Base-by-base conservation (phyloP, 768 basidiomycete species). In the Lactarius tabidus region DNA sequence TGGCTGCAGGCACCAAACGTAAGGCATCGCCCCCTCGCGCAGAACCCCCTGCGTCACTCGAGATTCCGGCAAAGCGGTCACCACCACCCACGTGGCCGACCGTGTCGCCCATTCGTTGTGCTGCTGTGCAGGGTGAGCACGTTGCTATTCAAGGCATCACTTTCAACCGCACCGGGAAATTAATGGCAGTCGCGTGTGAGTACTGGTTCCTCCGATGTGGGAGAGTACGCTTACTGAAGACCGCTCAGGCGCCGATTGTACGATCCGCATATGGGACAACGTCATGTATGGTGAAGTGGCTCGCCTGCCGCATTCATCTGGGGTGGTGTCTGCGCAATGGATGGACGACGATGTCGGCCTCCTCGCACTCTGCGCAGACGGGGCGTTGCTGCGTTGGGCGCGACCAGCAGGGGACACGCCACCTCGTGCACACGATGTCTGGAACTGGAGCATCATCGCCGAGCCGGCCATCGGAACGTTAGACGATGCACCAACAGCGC, bases 301-400 rank as follows among this genome's bases (percentile, higher is more conserved):
- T 12, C 78, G 82, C 54, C 75, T 90, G 56, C 73, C 79, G 26
- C 85, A 87, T 69, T 82, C 80, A 70, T 75, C 82, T 54, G 75
- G 75, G 2, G 75, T 85, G 10, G 73, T 82, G 31, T 77, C 79
- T 10, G 77, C 84, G 8, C 79, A 79, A 55, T 90, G 88, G 88
- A 79, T 88, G 77, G 69, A 68, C 4, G 64, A 65, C 7, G 69
- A 69, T 35, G 64, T 60, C 8, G 67, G 64, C 12, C 58, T 70
- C 12, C 60, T 70, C 41, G 60, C 61, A n/a, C 38, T 70, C 39
- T 79, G 78, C 35, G 83, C 85, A 64, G 72, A 77, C 63, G 87
- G 83, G 2, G 77, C 89, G 23, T 72, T 89, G 23, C 78, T 82
- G n/a, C 75, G 89, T 59, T 89, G 87, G 86, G 84, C 80, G 15